phyloP scores from a whole-genome alignment of 139 green algal species.

The Auxenochlorella pyrenoidosa region DNA sequence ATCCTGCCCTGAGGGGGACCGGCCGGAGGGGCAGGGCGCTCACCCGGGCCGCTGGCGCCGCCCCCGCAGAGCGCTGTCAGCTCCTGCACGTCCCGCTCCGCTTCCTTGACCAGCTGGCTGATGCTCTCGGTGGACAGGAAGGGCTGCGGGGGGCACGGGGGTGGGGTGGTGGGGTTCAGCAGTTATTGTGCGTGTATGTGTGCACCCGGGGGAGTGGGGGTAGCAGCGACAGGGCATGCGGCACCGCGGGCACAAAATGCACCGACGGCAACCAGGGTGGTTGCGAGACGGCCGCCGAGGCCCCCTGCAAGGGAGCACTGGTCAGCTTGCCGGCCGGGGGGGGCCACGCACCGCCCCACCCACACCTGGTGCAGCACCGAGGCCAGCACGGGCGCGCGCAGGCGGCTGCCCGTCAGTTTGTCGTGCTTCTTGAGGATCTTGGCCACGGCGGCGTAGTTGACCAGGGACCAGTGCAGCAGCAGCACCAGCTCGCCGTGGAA shows the following conservation, averaged over 20 bases:
- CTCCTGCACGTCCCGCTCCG: constrained; percentile 63
- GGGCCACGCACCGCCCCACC: background rate
- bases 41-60: background rate
- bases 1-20: background rate
- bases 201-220: background rate
- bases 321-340: no score
- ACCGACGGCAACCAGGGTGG: no score
- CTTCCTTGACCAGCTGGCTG: constrained; percentile 65
- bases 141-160: constrained; percentile 54
- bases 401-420: constrained; percentile 68
- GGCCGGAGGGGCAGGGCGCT: no score
- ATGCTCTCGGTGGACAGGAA: constrained; percentile 79
- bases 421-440: constrained; percentile 94
- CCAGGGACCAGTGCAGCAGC: constrained; percentile 82
- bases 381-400: constrained; percentile 16
- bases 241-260: no score
- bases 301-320: no score
- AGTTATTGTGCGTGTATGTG: background rate
- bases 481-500: constrained; percentile 72
- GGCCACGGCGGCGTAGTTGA: constrained; percentile 80
- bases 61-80: constrained; percentile 25
- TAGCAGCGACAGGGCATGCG: no score
- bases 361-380: constrained; percentile 23
- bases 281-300: no score
- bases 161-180: background rate